Evolutionary conservation across 2,329 filamentous ascomycete genomes (phyloP).

Genomic region (Dactylella cylindrospora): DNA sequence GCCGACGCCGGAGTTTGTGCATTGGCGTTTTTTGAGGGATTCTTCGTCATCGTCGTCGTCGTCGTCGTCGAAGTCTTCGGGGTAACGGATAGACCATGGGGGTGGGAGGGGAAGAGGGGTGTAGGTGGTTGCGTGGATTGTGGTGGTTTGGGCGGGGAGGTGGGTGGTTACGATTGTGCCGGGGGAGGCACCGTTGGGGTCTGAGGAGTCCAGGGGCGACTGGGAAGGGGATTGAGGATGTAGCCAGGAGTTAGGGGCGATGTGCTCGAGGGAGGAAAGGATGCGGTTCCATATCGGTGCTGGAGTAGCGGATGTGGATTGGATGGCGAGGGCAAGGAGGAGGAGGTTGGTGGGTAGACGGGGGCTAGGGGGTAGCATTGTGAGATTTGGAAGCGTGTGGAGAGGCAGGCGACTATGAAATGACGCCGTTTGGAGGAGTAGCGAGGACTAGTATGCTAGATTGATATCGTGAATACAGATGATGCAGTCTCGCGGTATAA

Average conservation of each 20-base stretch:
- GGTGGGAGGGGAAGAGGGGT: slow-evolving; percentile 30
- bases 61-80: slow-evolving; percentile 31
- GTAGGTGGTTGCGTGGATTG: slow-evolving; percentile 35
- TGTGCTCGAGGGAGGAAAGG: slow-evolving; percentile 6
- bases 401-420: neutral
- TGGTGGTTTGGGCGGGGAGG: slow-evolving; percentile 27
- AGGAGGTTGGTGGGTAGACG: neutral
- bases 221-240: slow-evolving; percentile 6
- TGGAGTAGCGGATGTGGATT: slow-evolving; percentile 14
- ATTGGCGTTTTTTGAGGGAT: slow-evolving; percentile 25
- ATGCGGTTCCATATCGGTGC: slow-evolving; percentile 32
- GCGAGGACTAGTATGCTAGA: no score
- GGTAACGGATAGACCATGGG: slow-evolving; percentile 30
- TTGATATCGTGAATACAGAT: neutral
- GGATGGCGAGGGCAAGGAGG: slow-evolving; percentile 7
- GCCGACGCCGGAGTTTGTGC: slow-evolving; percentile 27
- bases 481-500: neutral
- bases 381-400: neutral
- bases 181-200: slow-evolving; percentile 1
- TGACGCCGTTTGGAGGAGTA: no score
- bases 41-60: slow-evolving; percentile 8
- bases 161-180: slow-evolving; percentile 22
- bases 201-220: neutral
- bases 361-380: slow-evolving; percentile 15
- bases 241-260: slow-evolving; percentile 2